Evolutionary conservation across 106 monocot species (phyloP).

Genomic region (Platanthera zijinensis): DNA sequence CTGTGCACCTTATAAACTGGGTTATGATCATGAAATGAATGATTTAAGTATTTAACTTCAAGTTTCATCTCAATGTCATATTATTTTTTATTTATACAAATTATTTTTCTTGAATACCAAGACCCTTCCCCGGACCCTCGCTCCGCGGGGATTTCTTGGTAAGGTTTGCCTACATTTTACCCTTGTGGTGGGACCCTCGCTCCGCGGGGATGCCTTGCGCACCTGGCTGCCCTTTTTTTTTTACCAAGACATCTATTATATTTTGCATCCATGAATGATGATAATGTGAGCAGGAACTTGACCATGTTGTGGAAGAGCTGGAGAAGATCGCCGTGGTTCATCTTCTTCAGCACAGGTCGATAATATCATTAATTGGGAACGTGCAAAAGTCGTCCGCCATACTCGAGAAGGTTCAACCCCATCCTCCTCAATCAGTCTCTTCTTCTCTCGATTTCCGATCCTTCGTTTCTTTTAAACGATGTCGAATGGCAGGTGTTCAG

Average conservation of each 20-base stretch:
- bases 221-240: too few species aligned
- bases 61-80: not conserved
- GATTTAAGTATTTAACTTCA: not conserved
- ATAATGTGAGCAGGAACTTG: conserved; percentile 36
- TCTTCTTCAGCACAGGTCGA: conserved; percentile 73
- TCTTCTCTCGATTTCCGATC: not conserved
- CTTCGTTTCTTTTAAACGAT: not conserved
- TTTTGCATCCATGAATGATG: not conserved
- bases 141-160: too few species aligned
- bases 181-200: too few species aligned
- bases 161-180: too few species aligned
- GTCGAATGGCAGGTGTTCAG: conserved; percentile 46
- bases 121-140: too few species aligned
- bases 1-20: not conserved
- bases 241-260: not conserved
- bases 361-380: conserved; percentile 91
- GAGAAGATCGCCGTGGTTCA: conserved; percentile 82
- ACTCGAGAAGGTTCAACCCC: conserved; percentile 55
- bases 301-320: conserved; percentile 78
- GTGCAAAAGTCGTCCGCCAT: conserved; percentile 76
- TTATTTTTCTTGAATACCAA: not conserved
- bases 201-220: too few species aligned
- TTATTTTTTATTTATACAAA: not conserved
- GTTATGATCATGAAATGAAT: not conserved
- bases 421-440: not conserved